phyloP scores from a whole-genome alignment of 2,329 filamentous ascomycete species.

The Calonectria hongkongensis region DNA sequence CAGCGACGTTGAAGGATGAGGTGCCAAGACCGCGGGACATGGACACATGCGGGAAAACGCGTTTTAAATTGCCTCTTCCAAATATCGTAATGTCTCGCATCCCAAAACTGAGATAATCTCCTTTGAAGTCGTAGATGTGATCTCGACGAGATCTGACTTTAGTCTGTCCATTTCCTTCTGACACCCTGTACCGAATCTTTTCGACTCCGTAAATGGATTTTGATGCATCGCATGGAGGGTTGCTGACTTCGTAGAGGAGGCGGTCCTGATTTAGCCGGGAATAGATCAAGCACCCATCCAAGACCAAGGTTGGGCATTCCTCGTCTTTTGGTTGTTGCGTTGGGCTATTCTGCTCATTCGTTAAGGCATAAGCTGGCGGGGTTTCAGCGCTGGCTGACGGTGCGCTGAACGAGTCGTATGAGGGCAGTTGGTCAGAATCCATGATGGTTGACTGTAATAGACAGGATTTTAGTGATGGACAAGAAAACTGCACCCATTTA shows the following conservation, averaged over 20 bases:
- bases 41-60: slow-evolving; percentile 44
- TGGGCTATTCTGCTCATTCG: background rate
- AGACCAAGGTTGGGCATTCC: slow-evolving; percentile 45
- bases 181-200: slow-evolving; percentile 53
- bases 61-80: slow-evolving; percentile 49
- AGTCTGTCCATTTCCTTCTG: slow-evolving; percentile 36
- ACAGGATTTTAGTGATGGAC: too few relatives aligned
- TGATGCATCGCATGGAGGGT: slow-evolving; percentile 46
- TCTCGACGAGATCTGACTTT: slow-evolving; percentile 48
- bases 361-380: background rate
- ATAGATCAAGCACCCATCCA: slow-evolving; percentile 49
- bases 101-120: slow-evolving; percentile 33
- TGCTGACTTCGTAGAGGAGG: slow-evolving; percentile 54
- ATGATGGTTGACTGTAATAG: slow-evolving; percentile 8
- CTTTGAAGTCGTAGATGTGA: slow-evolving; percentile 57
- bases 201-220: slow-evolving; percentile 49
- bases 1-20: slow-evolving; percentile 49
- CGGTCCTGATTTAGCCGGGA: slow-evolving; percentile 44
- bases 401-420: slow-evolving; percentile 4
- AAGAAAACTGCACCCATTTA: background rate
- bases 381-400: background rate
- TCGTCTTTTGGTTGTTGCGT: slow-evolving; percentile 32
- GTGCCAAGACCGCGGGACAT: slow-evolving; percentile 46
- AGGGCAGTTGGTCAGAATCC: slow-evolving; percentile 17
- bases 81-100: slow-evolving; percentile 42